Evolutionary conservation across 257 asterid genomes (phyloP).

Genomic region (Solanum peruvianum): DNA sequence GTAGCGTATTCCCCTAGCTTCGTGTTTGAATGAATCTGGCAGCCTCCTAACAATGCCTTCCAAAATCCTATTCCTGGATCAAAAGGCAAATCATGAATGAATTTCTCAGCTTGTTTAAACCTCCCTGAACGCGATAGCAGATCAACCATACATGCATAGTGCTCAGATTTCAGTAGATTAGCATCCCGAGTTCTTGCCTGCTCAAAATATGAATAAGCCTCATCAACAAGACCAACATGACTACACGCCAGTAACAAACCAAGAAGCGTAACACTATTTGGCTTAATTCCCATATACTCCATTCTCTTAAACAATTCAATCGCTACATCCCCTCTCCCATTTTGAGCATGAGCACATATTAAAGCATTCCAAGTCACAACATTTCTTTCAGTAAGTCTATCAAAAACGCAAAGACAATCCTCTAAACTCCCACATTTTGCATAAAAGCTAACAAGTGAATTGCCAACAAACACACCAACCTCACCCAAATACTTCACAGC

Average conservation of each 20-base stretch:
- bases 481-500: slow-evolving; percentile 66
- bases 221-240: slow-evolving; percentile 60
- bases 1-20: slow-evolving; percentile 55
- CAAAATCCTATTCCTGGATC: slow-evolving; percentile 79
- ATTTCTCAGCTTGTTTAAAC: slow-evolving; percentile 49
- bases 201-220: slow-evolving; percentile 45
- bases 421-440: slow-evolving; percentile 84
- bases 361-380: slow-evolving; percentile 80
- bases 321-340: slow-evolving; percentile 54
- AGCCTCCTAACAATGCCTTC: slow-evolving; percentile 86
- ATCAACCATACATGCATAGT: slow-evolving; percentile 76
- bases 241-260: slow-evolving; percentile 61
- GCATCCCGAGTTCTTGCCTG: slow-evolving; percentile 24
- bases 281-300: slow-evolving; percentile 22
- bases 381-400: slow-evolving; percentile 24
- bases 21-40: slow-evolving; percentile 49
- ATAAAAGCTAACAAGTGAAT: slow-evolving; percentile 64
- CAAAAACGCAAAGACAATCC: slow-evolving; percentile 37
- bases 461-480: slow-evolving; percentile 37
- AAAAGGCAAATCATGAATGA: slow-evolving; percentile 58
- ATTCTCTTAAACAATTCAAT: slow-evolving; percentile 29
- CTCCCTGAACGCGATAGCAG: slow-evolving; percentile 70
- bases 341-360: slow-evolving; percentile 76
- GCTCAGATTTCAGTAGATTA: slow-evolving; percentile 43
- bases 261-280: slow-evolving; percentile 58